Conservation (phyloP, 2,329 filamentous ascomycete species). For the Fusarium mundagurra region DNA sequence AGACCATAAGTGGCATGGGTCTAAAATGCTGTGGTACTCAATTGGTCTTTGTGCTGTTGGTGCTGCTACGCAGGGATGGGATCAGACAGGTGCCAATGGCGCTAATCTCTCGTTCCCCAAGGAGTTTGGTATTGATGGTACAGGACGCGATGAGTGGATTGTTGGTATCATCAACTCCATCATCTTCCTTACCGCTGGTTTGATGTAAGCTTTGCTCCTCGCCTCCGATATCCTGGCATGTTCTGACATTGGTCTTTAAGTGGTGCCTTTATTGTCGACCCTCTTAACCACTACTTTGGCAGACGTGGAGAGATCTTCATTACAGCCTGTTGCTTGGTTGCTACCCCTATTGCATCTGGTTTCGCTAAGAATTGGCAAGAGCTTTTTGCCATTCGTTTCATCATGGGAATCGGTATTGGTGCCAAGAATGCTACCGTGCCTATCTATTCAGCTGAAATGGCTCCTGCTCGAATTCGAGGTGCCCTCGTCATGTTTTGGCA, state of each 20-base stretch:
- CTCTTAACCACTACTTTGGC: conserved; percentile 60
- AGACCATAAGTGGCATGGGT: conserved; percentile 73
- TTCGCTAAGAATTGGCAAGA: conserved; percentile 74
- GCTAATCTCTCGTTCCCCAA: conserved; percentile 69
- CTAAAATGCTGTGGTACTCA: conserved; percentile 70
- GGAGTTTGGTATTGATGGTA: conserved; percentile 51
- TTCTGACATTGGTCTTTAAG: background rate
- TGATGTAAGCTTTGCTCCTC: background rate
- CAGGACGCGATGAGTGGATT: conserved; percentile 53
- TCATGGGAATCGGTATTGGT: conserved; percentile 76
- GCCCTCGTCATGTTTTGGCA: conserved; percentile 86
- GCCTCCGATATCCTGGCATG: accelerated
- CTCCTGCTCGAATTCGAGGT: conserved; percentile 74
- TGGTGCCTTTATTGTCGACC: conserved; percentile 61
- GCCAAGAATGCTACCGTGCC: conserved; percentile 73
- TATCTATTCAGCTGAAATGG: conserved; percentile 79
- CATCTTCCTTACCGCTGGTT: conserved; percentile 47
- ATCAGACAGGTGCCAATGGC: conserved; percentile 70
- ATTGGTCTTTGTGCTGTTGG: conserved; percentile 74
- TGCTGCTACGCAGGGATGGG: conserved; percentile 74
- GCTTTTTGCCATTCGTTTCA: conserved; percentile 72
- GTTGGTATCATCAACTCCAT: conserved; percentile 71
- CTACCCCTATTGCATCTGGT: conserved; percentile 70
- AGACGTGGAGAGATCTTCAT: conserved; percentile 72
- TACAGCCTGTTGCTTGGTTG: conserved; percentile 75